A percentile compares a stretch with the other conserved stretches of the same genome.
These are phyloP conservation scores for Barnettozyma sucrosica DNA, from an alignment of 805 yeast genomes.

Conservation along the genomic window DNA sequence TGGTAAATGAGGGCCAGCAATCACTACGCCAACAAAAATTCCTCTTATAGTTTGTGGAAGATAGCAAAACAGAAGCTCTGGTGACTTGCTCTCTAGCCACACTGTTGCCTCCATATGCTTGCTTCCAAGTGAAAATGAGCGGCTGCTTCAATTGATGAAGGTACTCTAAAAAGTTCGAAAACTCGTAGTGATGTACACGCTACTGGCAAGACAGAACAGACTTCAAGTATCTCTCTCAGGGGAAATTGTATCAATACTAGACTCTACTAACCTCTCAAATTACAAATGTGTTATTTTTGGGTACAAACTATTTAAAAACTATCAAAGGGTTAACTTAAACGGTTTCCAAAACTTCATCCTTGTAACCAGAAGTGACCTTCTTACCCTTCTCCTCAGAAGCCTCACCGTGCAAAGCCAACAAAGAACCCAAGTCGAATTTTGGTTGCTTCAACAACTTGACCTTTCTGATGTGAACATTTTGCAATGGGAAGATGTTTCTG, in stretches of 20 bases:
- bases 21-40: too few relatives aligned
- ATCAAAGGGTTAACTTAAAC: conserved; percentile 48
- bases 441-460: conserved; percentile 98
- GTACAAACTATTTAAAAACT: conserved; percentile 13
- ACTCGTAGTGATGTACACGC: too few relatives aligned
- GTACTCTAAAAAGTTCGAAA: too few relatives aligned
- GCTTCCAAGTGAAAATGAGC: too few relatives aligned
- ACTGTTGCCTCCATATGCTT: too few relatives aligned
- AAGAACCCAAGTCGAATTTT: conserved; percentile 95
- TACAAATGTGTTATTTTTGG: conserved; percentile 13
- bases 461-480: conserved; percentile 98
- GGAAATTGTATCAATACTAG: background rate
- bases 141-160: too few relatives aligned
- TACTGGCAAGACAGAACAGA: too few relatives aligned
- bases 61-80: too few relatives aligned
- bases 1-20: too few relatives aligned
- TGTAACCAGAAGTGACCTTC: conserved; percentile 92
- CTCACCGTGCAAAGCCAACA: conserved; percentile 97
- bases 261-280: background rate
- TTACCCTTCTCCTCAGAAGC: conserved; percentile 94
- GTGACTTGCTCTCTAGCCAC: too few relatives aligned
- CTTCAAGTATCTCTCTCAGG: too few relatives aligned
- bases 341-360: conserved; percentile 96
- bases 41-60: too few relatives aligned
- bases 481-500: conserved; percentile 92